Conservation (phyloP, 331 rosid species). For the Pyracantha coccinea region DNA sequence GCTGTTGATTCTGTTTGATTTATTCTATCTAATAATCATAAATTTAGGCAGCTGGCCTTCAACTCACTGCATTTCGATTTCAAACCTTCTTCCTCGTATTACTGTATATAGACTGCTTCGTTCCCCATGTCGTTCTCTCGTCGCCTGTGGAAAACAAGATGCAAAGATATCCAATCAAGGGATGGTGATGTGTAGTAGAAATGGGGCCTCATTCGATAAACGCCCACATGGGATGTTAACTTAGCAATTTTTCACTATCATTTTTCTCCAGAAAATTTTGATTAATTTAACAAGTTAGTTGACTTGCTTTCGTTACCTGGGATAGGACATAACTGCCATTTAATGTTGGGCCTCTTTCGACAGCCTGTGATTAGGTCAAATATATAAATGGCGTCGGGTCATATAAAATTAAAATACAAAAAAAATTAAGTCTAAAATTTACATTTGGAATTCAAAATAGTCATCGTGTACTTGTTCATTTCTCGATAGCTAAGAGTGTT, state of each 20-base stretch:
- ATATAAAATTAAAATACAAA: no score
- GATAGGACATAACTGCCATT: conserved; percentile 34
- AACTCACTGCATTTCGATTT: no score
- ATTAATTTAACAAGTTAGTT: conserved; percentile 31
- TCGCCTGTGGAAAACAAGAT: conserved; percentile 12
- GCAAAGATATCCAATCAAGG: conserved; percentile 30
- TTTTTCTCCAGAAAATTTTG: conserved; percentile 11
- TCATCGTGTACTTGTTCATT: no score
- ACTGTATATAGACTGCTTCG: no score
- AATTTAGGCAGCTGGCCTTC: no score
- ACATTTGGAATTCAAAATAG: not conserved
- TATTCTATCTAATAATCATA: no score
- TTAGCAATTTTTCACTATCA: conserved; percentile 34
- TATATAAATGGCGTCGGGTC: conserved; percentile 29
- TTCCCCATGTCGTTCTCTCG: conserved; percentile 16
- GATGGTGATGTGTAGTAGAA: conserved; percentile 34
- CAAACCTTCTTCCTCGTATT: no score
- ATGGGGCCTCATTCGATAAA: conserved; percentile 40
- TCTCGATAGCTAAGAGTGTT: no score
- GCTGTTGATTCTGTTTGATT: no score
- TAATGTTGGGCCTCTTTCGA: conserved; percentile 32
- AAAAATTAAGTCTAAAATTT: not conserved
- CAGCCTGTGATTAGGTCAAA: conserved; percentile 60
- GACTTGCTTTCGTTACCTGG: conserved; percentile 38
- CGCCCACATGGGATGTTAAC: conserved; percentile 57